Percentiles rank a stretch among this genome's conserved stretches.
Conservation (phyloP, 2,329 filamentous ascomycete genomes). For the Coleophoma crateriformis region DNA sequence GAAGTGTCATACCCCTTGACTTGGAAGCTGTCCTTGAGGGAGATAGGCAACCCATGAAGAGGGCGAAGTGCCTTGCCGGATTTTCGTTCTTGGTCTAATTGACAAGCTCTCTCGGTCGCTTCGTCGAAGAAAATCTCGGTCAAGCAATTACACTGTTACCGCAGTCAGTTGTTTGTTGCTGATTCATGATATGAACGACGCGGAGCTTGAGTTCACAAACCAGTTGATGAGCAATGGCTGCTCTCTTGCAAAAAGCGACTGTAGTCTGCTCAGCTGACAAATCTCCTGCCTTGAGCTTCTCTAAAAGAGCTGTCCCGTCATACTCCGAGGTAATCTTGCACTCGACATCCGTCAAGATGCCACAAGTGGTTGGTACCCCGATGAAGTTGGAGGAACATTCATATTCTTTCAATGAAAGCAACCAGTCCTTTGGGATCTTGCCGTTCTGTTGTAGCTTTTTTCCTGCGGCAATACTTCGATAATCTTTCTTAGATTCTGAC, state of each 20-base stretch:
- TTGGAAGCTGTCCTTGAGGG: slow-evolving; percentile 55
- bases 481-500: slow-evolving; percentile 8
- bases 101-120: slow-evolving; percentile 34
- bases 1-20: slow-evolving; percentile 43
- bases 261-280: slow-evolving; percentile 29
- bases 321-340: slow-evolving; percentile 13
- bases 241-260: slow-evolving; percentile 41
- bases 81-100: slow-evolving; percentile 39
- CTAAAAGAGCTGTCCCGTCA: slow-evolving; percentile 16
- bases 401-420: slow-evolving; percentile 5
- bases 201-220: slow-evolving; percentile 19
- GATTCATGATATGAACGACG: background rate
- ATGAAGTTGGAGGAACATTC: slow-evolving; percentile 12
- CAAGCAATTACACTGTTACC: slow-evolving; percentile 31
- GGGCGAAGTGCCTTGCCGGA: slow-evolving; percentile 42
- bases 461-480: slow-evolving; percentile 12
- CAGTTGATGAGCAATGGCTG: slow-evolving; percentile 40
- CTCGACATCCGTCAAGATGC: slow-evolving; percentile 11
- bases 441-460: slow-evolving; percentile 12
- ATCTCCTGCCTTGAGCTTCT: slow-evolving; percentile 10
- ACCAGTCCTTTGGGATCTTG: slow-evolving; percentile 18
- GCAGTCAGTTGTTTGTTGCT: slow-evolving; percentile 1
- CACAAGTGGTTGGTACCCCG: slow-evolving; percentile 14
- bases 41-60: slow-evolving; percentile 51
- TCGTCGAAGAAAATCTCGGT: slow-evolving; percentile 41